Evolutionary conservation across 2,329 filamentous ascomycete genomes (phyloP).

Genomic region (Westerdykella sp.): DNA sequence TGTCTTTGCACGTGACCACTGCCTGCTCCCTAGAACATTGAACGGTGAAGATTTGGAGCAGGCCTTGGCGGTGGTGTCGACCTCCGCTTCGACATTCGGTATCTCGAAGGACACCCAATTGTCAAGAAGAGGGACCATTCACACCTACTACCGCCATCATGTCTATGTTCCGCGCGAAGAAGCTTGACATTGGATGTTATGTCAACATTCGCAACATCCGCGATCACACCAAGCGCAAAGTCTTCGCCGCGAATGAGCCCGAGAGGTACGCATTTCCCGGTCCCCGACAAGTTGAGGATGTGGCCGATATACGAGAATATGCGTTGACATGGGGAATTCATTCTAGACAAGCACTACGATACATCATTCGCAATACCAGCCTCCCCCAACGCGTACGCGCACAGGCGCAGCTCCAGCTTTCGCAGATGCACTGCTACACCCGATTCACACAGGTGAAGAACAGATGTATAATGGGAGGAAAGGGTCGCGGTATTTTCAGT

Average conservation of each 20-base stretch:
- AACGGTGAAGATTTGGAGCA: too few species aligned
- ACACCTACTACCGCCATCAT: slow-evolving; percentile 22
- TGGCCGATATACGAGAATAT: not conserved
- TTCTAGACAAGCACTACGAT: slow-evolving; percentile 68
- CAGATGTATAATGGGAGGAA: slow-evolving; percentile 87
- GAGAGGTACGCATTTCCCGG: slow-evolving; percentile 61
- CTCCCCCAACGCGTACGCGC: slow-evolving; percentile 76
- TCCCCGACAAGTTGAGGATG: not conserved
- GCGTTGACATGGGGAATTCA: not conserved
- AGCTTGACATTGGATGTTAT: slow-evolving; percentile 81
- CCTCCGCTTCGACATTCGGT: too few species aligned
- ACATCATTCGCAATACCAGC: slow-evolving; percentile 88
- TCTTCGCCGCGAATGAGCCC: slow-evolving; percentile 78
- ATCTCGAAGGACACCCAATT: too few species aligned
- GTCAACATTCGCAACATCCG: slow-evolving; percentile 82
- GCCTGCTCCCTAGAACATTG: too few species aligned
- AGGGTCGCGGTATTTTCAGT: slow-evolving; percentile 79
- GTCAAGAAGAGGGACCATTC: too few species aligned
- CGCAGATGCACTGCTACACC: slow-evolving; percentile 95
- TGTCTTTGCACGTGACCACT: too few species aligned
- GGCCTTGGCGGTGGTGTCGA: too few species aligned
- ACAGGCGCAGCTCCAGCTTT: slow-evolving; percentile 86
- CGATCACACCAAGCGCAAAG: slow-evolving; percentile 94
- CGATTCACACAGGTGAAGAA: slow-evolving; percentile 90
- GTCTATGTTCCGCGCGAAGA: slow-evolving; percentile 80